Evolutionary conservation across 2,329 filamentous ascomycete genomes (phyloP).

Genomic region (Aurifilum marmelostoma): DNA sequence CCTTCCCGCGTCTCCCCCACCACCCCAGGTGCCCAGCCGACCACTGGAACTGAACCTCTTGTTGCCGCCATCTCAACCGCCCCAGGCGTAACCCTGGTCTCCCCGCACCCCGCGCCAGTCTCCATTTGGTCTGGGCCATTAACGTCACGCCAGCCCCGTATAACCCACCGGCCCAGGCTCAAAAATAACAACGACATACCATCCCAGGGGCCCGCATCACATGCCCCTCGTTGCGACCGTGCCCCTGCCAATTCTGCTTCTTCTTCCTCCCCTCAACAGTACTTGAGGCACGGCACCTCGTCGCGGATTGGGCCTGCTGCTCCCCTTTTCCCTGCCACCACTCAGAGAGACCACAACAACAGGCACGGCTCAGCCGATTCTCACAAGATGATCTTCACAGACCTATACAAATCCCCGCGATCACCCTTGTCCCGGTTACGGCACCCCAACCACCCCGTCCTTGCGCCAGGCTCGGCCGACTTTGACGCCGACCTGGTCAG

Average conservation of each 20-base stretch:
- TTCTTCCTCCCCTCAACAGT: conserved; percentile 6
- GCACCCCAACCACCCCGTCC: conserved; percentile 40
- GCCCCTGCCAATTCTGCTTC: background rate
- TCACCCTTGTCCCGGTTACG: conserved; percentile 58
- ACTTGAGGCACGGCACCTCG: background rate
- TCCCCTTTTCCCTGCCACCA: conserved; percentile 1
- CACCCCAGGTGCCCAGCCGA: background rate
- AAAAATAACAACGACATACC: conserved; percentile 3
- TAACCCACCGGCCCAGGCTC: conserved; percentile 14
- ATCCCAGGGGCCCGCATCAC: background rate
- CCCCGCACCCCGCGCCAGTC: conserved; percentile 27
- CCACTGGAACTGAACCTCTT: background rate
- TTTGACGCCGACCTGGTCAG: conserved; percentile 65
- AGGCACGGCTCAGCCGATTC: background rate
- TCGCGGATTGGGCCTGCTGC: background rate
- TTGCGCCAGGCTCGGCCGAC: conserved; percentile 43
- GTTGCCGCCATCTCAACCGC: conserved; percentile 7
- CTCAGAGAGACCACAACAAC: background rate
- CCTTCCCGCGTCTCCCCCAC: background rate
- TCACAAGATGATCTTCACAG: conserved; percentile 59
- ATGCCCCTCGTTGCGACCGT: conserved; percentile 11
- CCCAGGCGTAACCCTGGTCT: conserved; percentile 25
- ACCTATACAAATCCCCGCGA: conserved; percentile 60
- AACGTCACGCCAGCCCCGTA: conserved; percentile 25
- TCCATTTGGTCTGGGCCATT: conserved; percentile 24